Evolutionary conservation across 2,329 filamentous ascomycete species (phyloP), one percentile per base, ranked within the genome.

Genomic region (Sporothrix schenckii): DNA sequence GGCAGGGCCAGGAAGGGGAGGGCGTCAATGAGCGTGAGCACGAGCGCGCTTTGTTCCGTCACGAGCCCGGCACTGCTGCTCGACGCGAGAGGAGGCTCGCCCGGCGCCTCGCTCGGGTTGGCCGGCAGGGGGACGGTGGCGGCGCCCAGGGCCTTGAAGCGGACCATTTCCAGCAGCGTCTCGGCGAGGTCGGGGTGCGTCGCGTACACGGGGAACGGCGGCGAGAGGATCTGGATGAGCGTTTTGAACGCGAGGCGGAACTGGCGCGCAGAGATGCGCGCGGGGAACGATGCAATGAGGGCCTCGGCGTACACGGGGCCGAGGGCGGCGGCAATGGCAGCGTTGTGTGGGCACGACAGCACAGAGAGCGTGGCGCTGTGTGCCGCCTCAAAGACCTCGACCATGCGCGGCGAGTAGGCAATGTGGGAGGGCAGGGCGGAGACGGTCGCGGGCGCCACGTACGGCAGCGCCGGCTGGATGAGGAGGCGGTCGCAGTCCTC

Each of bases 171-270:
- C 14, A 97, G 83, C 0, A 97, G 81, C 0, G 89, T 90, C 72
- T 94, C 92, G 2, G 92, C 89, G n/a, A 97, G 85, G 70, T 91
- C 85, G 0, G 92, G 92, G 73, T 95, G 90, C 5, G 85, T 85
- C 61, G 87, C 88, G 47, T 91, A 88, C 53, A 96, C 86, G 1
- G 88, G 86, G 50, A 91, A 93, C 0, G 93, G 94, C 2, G 93
- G 92, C 2, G 91, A 90, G 13, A 93, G 89, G 71, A 96, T 90
- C 75, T 91, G 90, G 79, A 97, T 88, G 60, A 97, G 83, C 1
- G 92, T 94, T 78, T 91, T 92, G 83, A 97, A 94, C 13, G 93
- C 94, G 11, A 97, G 84, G 41, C 93, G 88, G 82, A 97, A 97
- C 78, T 97, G 94, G 19, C 93, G 88, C 0, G 92, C 85, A 0